A percentile compares a stretch with the other conserved stretches of the same genome.
Evolutionary conservation across 73 alveolate genomes (phyloP).

Genomic region (Blepharisma japonicum): DNA sequence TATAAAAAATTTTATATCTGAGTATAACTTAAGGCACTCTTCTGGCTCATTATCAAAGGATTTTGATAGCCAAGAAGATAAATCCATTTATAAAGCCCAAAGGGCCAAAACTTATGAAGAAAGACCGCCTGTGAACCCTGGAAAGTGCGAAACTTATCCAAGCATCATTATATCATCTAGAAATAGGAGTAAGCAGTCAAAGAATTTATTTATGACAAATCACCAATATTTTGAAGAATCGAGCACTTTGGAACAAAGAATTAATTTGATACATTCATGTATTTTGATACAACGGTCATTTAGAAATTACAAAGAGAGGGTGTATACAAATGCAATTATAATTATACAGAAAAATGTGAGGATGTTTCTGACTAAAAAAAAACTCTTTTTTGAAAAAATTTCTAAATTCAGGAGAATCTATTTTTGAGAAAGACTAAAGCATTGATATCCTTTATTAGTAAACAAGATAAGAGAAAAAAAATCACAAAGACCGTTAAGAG

Average conservation of each 20-base stretch:
- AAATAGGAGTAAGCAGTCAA: not conserved
- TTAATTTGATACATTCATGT: not conserved
- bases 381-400: not conserved
- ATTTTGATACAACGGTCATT: not conserved
- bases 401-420: not conserved
- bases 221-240: constrained; percentile 23
- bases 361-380: not conserved
- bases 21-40: not conserved
- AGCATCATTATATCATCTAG: not conserved
- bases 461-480: not conserved
- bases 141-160: not conserved
- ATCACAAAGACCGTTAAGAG: not conserved
- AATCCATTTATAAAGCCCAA: not conserved
- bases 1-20: constrained; percentile 5
- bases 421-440: not conserved
- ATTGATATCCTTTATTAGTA: constrained; percentile 9
- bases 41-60: not conserved
- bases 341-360: constrained; percentile 7
- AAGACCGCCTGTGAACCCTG: constrained; percentile 6
- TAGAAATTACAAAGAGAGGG: not conserved
- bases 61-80: not conserved
- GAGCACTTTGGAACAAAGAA: not conserved
- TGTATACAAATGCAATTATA: not conserved
- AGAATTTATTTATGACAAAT: not conserved
- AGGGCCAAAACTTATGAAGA: constrained; percentile 12